Evolutionary conservation across 441 rosid species (phyloP).

Genomic region (Viola pubescens): DNA sequence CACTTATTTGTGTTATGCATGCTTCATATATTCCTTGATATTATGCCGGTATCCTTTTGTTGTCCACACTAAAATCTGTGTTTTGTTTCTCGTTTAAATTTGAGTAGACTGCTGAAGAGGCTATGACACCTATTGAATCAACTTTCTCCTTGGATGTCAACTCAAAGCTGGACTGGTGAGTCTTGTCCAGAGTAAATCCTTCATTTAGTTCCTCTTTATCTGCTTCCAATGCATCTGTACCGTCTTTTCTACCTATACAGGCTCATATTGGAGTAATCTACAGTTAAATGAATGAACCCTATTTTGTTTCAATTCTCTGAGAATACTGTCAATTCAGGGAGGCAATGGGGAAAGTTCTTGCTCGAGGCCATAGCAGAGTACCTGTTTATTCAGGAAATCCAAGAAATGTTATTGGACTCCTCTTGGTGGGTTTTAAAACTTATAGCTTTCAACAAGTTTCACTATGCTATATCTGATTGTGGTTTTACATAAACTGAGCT

Average conservation of each 20-base stretch:
- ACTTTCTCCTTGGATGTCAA: conserved; percentile 89
- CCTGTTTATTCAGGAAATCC: conserved; percentile 89
- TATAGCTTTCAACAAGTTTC: conserved; percentile 7
- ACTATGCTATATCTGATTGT: conserved; percentile 5
- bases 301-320: not conserved
- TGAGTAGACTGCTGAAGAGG: conserved; percentile 92
- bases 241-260: not conserved
- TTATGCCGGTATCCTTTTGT: conserved; percentile 5
- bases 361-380: conserved; percentile 94
- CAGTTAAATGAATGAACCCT: no score
- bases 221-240: not conserved
- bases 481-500: conserved; percentile 6
- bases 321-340: conserved; percentile 51
- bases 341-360: conserved; percentile 94
- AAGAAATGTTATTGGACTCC: conserved; percentile 83
- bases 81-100: conserved; percentile 13
- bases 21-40: not conserved
- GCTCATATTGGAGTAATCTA: no score
- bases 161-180: conserved; percentile 90
- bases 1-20: not conserved
- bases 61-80: not conserved
- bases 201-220: not conserved
- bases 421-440: conserved; percentile 48
- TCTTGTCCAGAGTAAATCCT: conserved; percentile 8
- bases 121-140: conserved; percentile 97